Conservation (phyloP, 148 eudicot genomes). For the Amaranthus cruentus region DNA sequence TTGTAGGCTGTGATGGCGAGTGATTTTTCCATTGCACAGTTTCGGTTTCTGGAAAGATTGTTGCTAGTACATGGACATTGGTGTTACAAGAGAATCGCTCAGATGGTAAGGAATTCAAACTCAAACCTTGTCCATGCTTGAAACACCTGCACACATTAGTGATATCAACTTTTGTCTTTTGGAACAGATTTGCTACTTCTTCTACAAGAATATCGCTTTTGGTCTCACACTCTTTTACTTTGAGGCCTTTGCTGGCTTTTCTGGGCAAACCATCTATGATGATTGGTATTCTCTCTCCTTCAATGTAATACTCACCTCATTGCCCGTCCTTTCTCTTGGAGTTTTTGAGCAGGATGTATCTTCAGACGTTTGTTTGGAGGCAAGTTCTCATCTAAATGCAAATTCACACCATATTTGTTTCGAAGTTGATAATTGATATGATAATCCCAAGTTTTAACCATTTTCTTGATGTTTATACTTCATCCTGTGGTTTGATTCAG, state of each 20-base stretch:
- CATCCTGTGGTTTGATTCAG: no score
- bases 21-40: slow-evolving; percentile 91
- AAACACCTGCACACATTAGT: not conserved
- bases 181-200: slow-evolving; percentile 82
- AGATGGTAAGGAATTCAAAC: slow-evolving; percentile 58
- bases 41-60: slow-evolving; percentile 84
- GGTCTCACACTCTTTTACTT: slow-evolving; percentile 93
- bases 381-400: slow-evolving; percentile 29
- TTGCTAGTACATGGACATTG: slow-evolving; percentile 94
- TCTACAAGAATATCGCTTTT: slow-evolving; percentile 91
- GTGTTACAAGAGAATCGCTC: slow-evolving; percentile 97
- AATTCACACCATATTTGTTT: not conserved
- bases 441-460: no score
- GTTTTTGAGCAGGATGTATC: slow-evolving; percentile 94
- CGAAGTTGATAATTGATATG: no score
- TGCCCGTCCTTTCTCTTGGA: slow-evolving; percentile 89
- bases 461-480: no score
- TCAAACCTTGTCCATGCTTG: not conserved
- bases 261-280: slow-evolving; percentile 84
- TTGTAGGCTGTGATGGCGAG: slow-evolving; percentile 99
- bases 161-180: not conserved
- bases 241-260: slow-evolving; percentile 83
- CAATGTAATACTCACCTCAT: slow-evolving; percentile 79
- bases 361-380: slow-evolving; percentile 85
- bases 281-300: slow-evolving; percentile 86